Percentiles rank a stretch among this genome's conserved stretches.
Conservation (phyloP, 495 filamentous ascomycete genomes). For the Saxophila tyrrhenica region DNA sequence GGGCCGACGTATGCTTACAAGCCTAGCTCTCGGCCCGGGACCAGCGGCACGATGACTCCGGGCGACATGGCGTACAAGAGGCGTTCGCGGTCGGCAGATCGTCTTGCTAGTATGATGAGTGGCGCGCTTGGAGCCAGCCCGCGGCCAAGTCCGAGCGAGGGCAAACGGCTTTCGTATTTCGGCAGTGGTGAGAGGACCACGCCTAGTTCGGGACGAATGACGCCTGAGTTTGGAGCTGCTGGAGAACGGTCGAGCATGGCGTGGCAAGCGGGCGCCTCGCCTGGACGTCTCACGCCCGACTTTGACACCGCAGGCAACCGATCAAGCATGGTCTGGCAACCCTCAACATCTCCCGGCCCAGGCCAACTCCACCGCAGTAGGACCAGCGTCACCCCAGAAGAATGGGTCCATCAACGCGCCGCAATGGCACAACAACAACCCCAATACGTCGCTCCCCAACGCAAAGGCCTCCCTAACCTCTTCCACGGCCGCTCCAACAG, state of each 20-base stretch:
- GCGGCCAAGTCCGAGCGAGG: conserved; percentile 12
- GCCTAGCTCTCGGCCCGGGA: conserved; percentile 29
- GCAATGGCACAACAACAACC: conserved; percentile 43
- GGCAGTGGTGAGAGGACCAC: conserved; percentile 3
- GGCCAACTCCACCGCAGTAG: conserved; percentile 12
- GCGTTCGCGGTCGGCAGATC: conserved; percentile 15
- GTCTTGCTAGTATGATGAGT: conserved; percentile 4
- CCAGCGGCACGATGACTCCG: conserved; percentile 35
- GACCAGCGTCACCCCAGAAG: conserved; percentile 50
- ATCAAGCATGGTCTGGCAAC: not conserved
- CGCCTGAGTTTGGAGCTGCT: conserved; percentile 1
- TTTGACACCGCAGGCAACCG: not conserved
- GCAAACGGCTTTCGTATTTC: conserved; percentile 18
- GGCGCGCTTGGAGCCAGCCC: not conserved
- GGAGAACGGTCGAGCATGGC: conserved; percentile 15
- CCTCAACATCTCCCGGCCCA: not conserved
- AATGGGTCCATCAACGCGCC: conserved; percentile 72
- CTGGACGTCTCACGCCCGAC: not conserved
- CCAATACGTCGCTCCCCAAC: conserved; percentile 5
- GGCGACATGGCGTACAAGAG: conserved; percentile 22
- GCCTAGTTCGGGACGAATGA: conserved; percentile 8
- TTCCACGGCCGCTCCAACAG: conserved; percentile 9
- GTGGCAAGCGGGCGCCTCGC: no score
- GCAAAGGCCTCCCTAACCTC: conserved; percentile 5
- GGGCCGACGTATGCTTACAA: conserved; percentile 65